A percentile compares a stretch with the other conserved stretches of the same genome.
Evolutionary conservation across 192 early-diverging fungal species (phyloP).

Genomic region (Entomortierella beljakovae): DNA sequence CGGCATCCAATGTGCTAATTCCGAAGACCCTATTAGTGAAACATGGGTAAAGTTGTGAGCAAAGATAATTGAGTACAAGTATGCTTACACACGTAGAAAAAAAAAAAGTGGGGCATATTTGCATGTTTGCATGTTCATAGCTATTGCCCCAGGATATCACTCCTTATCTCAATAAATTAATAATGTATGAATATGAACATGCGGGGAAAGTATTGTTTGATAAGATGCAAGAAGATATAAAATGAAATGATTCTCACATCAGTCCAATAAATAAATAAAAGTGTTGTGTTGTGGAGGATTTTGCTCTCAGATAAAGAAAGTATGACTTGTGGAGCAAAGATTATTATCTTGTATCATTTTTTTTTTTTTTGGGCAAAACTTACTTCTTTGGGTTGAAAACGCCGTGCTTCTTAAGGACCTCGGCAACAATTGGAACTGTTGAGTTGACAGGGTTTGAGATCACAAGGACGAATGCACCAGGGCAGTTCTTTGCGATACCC

Average conservation of each 20-base stretch:
- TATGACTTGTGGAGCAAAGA: neutral
- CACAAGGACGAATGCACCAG: slow-evolving; percentile 85
- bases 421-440: slow-evolving; percentile 95
- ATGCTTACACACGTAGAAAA: neutral
- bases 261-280: too few species aligned
- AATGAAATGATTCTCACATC: too few species aligned
- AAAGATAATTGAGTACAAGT: neutral
- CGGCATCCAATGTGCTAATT: slow-evolving; percentile 92
- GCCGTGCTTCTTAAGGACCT: slow-evolving; percentile 88
- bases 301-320: too few species aligned
- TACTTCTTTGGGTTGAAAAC: slow-evolving; percentile 85
- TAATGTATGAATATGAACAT: too few species aligned
- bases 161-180: too few species aligned
- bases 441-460: slow-evolving; percentile 99
- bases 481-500: slow-evolving; percentile 77
- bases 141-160: too few species aligned
- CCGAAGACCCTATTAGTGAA: slow-evolving; percentile 79
- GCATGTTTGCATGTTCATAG: neutral
- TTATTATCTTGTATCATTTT: neutral
- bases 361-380: slow-evolving; percentile 2
- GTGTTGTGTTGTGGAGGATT: too few species aligned
- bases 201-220: too few species aligned
- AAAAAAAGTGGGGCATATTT: neutral
- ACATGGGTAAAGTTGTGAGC: neutral
- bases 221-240: too few species aligned